Conservation (phyloP, 2,329 filamentous ascomycete genomes). For the Colletotrichum shisoi region DNA sequence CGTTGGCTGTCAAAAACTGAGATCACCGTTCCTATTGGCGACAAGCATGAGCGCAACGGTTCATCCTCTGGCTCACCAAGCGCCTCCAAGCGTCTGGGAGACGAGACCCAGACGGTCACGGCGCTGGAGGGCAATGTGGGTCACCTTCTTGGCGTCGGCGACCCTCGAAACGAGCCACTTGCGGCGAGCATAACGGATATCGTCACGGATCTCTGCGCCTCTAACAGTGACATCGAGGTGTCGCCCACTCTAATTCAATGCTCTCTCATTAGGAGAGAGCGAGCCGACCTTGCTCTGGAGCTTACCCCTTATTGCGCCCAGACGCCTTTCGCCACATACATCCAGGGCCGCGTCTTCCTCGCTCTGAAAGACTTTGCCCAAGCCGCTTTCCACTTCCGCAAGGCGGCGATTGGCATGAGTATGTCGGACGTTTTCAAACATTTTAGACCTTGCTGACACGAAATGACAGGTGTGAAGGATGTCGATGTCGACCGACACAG, state of each 20-base stretch:
- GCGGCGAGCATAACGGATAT: conserved; percentile 71
- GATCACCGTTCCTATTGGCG: conserved; percentile 59
- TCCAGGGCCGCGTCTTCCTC: conserved; percentile 82
- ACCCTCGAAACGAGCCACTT: conserved; percentile 59
- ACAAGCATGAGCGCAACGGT: conserved; percentile 51
- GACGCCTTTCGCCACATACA: conserved; percentile 75
- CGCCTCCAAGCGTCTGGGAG: conserved; percentile 53
- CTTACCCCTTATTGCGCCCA: conserved; percentile 64
- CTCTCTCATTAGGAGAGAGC: conserved; percentile 65
- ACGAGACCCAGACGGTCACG: conserved; percentile 61
- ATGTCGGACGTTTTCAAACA: conserved; percentile 52
- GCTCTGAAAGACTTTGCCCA: conserved; percentile 75
- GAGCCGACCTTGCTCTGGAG: conserved; percentile 67
- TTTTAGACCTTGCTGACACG: conserved; percentile 43
- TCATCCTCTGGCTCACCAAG: conserved; percentile 46
- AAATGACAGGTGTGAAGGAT: conserved; percentile 54
- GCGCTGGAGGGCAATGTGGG: conserved; percentile 67
- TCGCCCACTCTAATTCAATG: conserved; percentile 68
- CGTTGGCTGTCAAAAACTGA: conserved; percentile 71
- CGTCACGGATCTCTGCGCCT: conserved; percentile 70
- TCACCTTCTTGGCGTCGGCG: conserved; percentile 69
- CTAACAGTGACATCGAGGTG: conserved; percentile 72
- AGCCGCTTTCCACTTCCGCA: conserved; percentile 80
- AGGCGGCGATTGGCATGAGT: conserved; percentile 84
- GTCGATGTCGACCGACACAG: conserved; percentile 63